These are phyloP conservation scores for Pseudofabraea citricarpa DNA, from an alignment of 2,329 filamentous ascomycete genomes.

Conservation along the genomic window DNA sequence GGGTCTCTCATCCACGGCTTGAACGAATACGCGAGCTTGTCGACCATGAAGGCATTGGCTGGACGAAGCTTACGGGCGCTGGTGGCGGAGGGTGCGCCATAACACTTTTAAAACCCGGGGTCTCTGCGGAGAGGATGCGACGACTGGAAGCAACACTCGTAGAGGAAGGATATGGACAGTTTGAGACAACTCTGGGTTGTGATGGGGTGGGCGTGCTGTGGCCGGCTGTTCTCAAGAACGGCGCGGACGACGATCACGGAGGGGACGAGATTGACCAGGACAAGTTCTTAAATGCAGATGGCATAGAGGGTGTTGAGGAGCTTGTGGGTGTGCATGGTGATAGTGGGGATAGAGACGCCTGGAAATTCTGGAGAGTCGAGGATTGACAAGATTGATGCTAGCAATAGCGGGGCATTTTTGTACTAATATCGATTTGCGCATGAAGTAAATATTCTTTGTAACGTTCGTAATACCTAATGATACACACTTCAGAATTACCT, in stretches of 20 bases:
- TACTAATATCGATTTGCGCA: no score
- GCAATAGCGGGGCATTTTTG: conserved; percentile 17
- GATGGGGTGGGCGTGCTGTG: conserved; percentile 92
- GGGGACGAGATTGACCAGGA: conserved; percentile 93
- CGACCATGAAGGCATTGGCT: conserved; percentile 84
- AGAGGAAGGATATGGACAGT: conserved; percentile 73
- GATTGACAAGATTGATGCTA: conserved; percentile 18
- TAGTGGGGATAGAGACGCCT: conserved; percentile 67
- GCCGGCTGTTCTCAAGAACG: conserved; percentile 86
- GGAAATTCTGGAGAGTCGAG: conserved; percentile 80
- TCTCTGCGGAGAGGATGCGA: conserved; percentile 49
- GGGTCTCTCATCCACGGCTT: conserved; percentile 89
- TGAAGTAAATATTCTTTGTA: no score
- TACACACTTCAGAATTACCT: neutral
- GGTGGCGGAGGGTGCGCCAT: conserved; percentile 96
- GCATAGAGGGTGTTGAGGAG: conserved; percentile 78
- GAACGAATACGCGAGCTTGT: conserved; percentile 89
- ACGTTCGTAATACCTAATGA: neutral
- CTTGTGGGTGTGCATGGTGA: conserved; percentile 75
- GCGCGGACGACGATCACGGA: conserved; percentile 71
- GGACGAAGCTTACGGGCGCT: conserved; percentile 95
- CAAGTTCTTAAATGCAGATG: conserved; percentile 78
- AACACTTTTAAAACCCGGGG: conserved; percentile 72
- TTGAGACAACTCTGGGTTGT: conserved; percentile 84
- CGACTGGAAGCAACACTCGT: conserved; percentile 62